Evolutionary conservation across 345 rosid species (phyloP), one percentile per base, ranked within the genome.

Genomic region (Brassica carinata): DNA sequence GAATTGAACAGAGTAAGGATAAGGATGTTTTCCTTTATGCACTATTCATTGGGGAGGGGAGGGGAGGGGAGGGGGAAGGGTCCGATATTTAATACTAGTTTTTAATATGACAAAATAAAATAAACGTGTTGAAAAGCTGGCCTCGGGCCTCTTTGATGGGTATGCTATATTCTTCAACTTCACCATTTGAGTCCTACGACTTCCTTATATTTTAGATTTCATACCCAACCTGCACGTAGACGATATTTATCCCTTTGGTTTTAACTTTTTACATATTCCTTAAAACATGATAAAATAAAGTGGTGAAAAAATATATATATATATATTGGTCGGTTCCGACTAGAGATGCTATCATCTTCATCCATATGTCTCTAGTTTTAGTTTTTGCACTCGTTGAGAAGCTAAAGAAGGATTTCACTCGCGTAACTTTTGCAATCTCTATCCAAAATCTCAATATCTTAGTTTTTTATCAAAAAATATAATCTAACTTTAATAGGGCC

Each of bases 171-270:
- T 73, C 48, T 72, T 79, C 77, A 72, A 72, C 77, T 31, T 43
- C 78, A 79, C 69, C 48, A 79, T 79, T 77, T 79, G 43, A 43
- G 53, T 72, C 82, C 74, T 67, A 79, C 55, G 63, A 73, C 64
- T 59, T 73, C 68, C 67, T 61, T 33, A 34, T 34, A 59, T 10
- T 40, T 40, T 26, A 9, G 48, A 59, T 58, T 55, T 36, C 53
- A 72, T 34, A n/a, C 18, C 19, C 55, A 72, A 72, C 75, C 75
- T 79, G 51, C 48, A 40, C 48, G 40, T 34, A 34, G 40, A 7
- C 7, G 40, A 34, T 34, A 34, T 34, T 34, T 31, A 34, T 34
- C 40, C 7, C 40, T 6, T 34, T 5, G 8, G 40, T 34, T 34
- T 34, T 6, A 31, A 31, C 34, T 5, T 31, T 31, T 34, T 34